Evolutionary conservation across 306 rosid genomes (phyloP).

Genomic region (Quercus aquifolioides): DNA sequence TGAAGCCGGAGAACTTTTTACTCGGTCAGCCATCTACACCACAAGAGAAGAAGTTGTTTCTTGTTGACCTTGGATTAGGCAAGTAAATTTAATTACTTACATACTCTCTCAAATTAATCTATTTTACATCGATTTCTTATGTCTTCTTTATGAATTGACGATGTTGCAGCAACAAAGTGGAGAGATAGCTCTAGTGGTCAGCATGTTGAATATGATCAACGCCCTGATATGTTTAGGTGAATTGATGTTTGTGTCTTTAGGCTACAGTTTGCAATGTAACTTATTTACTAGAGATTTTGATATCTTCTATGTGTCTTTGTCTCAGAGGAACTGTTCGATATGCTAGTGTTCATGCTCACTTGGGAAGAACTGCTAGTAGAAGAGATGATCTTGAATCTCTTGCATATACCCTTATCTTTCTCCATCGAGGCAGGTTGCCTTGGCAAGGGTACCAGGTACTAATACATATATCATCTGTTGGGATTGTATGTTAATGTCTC

Average conservation of each 20-base stretch:
- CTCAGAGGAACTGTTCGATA: slow-evolving; percentile 91
- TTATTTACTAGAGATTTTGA: slow-evolving; percentile 1
- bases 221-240: slow-evolving; percentile 96
- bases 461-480: slow-evolving; percentile 8
- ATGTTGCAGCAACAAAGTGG: slow-evolving; percentile 86
- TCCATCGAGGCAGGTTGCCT: slow-evolving; percentile 83
- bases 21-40: slow-evolving; percentile 93
- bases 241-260: not conserved
- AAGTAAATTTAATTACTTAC: slow-evolving; percentile 25
- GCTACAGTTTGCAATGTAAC: not conserved
- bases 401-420: slow-evolving; percentile 89
- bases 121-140: slow-evolving; percentile 4
- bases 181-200: slow-evolving; percentile 68
- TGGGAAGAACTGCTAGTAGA: slow-evolving; percentile 97
- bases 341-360: slow-evolving; percentile 96
- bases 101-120: slow-evolving; percentile 5
- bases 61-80: slow-evolving; percentile 95
- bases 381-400: slow-evolving; percentile 96
- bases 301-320: not conserved
- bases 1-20: slow-evolving; percentile 93
- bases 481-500: slow-evolving; percentile 2
- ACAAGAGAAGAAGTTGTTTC: slow-evolving; percentile 89
- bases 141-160: not conserved
- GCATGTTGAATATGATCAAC: slow-evolving; percentile 93
- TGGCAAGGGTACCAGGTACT: slow-evolving; percentile 97